phyloP scores from a whole-genome alignment of 371 early-diverging fungal genomes.

The Actinomortierella wolfii region DNA sequence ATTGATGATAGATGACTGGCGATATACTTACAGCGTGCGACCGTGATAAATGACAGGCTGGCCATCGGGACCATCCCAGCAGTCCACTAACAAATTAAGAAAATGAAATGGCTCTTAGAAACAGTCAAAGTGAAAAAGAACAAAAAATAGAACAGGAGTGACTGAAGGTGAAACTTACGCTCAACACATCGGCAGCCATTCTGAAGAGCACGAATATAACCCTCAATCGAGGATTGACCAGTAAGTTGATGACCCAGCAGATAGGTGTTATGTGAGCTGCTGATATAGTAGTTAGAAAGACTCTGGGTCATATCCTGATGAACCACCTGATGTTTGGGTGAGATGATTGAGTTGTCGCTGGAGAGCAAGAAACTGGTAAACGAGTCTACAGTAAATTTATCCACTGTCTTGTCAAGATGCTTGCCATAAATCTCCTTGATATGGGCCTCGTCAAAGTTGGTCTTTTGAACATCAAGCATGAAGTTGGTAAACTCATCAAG shows the following conservation, averaged over 20 bases:
- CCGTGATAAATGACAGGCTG: constrained; percentile 84
- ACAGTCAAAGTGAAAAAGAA: constrained; percentile 2
- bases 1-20: neutral
- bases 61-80: constrained; percentile 84
- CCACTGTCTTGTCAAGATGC: constrained; percentile 30
- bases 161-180: constrained; percentile 31
- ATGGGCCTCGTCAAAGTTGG: constrained; percentile 20
- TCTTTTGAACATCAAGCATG: constrained; percentile 41
- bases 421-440: constrained; percentile 40
- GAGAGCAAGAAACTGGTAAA: constrained; percentile 49
- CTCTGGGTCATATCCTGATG: constrained; percentile 57
- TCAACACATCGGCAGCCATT: constrained; percentile 87
- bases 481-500: constrained; percentile 46
- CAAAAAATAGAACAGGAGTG: constrained; percentile 2
- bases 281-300: constrained; percentile 76
- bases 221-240: constrained; percentile 75
- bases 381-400: constrained; percentile 38
- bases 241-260: constrained; percentile 79
- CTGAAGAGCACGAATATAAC: constrained; percentile 79
- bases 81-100: constrained; percentile 65
- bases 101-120: neutral
- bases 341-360: constrained; percentile 42
- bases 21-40: constrained; percentile 65
- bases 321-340: constrained; percentile 29
- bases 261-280: constrained; percentile 84